Base-by-base conservation (phyloP, 2,329 filamentous ascomycete species). In the Penicillium sp. region DNA sequence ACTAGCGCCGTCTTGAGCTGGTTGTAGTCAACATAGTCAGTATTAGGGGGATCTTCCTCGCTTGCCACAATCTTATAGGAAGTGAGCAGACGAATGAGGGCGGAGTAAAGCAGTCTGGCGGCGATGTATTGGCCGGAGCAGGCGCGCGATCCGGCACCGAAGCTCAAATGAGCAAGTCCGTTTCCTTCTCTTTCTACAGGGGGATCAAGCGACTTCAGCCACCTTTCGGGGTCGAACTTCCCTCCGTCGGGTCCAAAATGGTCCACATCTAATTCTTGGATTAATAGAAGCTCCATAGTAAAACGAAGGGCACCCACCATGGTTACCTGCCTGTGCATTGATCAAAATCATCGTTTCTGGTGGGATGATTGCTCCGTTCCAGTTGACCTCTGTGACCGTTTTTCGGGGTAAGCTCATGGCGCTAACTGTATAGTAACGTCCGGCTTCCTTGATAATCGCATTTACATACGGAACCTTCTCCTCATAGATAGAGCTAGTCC, bases 341-440 rank as follows among this genome's bases (percentile, higher is more conserved):
- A 91, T 84, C 68, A 89, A 86, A 57, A 91, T 86, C 35, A 85
- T 88, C 0, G 86, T 90, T 9, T 86, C 85, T 0, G 86, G 78
- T 0, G 88, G 88, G 42, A 92, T 88, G 2, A 79, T 72, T 1
- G 82, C 76, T 11, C 81, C 81, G 20, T 86, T 75, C 72, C 85
- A 90, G 2, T 81, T 76, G 40, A 91, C 84, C 50, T 86, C 83
- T 45, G 83, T 85, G 57, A 87, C 84, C 36, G 78, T 85, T 14
- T 82, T 82, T 6, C 88, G 76, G 0, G 88, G 88, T 0, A 91
- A 75, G 55, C 82, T 88, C 63, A 92, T 85, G 2, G 87, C 83
- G 54, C 89, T 86, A 31, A 90, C 87, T 2, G 83, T 86, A 77
- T 86, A 91, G 75, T 82, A 91, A 8, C 88, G 80, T 0, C 89